These are phyloP conservation scores for Nicotiana noctiflora DNA, from an alignment of 257 asterid species.

Conservation along the genomic window DNA sequence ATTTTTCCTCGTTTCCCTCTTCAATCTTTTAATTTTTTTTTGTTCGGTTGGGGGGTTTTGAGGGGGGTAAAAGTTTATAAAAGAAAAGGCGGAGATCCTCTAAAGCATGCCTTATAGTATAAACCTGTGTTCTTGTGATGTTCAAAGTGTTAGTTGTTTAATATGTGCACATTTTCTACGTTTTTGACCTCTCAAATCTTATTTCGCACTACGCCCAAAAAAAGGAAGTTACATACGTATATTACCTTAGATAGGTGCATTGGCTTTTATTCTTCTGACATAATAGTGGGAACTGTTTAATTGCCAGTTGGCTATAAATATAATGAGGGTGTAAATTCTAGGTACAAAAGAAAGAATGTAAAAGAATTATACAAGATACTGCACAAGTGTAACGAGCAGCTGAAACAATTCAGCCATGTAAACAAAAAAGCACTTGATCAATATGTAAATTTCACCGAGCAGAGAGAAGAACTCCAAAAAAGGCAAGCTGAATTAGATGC, in stretches of 20 bases:
- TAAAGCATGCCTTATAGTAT: neutral
- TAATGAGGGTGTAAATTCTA: conserved; percentile 23
- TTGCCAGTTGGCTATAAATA: neutral
- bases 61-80: neutral
- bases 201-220: neutral
- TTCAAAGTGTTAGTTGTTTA: neutral
- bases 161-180: neutral
- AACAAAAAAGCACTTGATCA: conserved; percentile 98
- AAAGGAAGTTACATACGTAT: neutral
- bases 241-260: neutral
- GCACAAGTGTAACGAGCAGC: conserved; percentile 91
- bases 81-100: neutral
- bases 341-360: conserved; percentile 66
- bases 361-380: conserved; percentile 82
- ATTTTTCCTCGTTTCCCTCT: neutral
- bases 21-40: neutral
- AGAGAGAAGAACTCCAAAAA: conserved; percentile 87
- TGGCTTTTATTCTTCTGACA: neutral
- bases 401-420: conserved; percentile 93
- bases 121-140: neutral
- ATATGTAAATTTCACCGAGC: conserved; percentile 94
- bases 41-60: too few relatives aligned
- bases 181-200: conserved; percentile 1
- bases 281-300: neutral
- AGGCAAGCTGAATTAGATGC: conserved; percentile 96